phyloP scores from a whole-genome alignment of 208 protist species.

The Novymonas esmeraldas region DNA sequence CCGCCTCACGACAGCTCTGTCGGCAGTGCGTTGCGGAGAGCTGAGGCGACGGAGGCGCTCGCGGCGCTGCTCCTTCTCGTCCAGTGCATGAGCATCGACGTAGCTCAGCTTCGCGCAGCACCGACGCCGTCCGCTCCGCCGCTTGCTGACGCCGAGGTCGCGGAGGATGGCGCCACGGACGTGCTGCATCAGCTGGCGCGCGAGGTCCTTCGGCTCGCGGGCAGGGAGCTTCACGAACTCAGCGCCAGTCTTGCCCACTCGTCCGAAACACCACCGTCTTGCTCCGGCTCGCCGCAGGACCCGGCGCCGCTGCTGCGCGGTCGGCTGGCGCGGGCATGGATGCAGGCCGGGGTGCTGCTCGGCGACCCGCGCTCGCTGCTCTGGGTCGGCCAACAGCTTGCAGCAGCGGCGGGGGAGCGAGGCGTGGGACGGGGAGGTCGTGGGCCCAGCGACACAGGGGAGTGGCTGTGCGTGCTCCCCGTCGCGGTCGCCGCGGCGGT shows the following conservation, averaged over 20 bases:
- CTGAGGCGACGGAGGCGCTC: neutral
- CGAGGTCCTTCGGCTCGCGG: constrained; percentile 15
- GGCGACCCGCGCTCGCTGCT: constrained; percentile 15
- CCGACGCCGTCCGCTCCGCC: neutral
- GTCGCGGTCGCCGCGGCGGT: neutral
- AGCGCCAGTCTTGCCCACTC: too few species aligned
- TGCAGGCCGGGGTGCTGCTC: constrained; percentile 33
- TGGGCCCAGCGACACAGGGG: neutral
- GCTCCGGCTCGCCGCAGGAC: neutral
- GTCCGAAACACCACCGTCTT: too few species aligned
- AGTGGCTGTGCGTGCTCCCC: constrained; percentile 22
- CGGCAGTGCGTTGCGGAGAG: neutral
- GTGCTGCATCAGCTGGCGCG: constrained; percentile 5
- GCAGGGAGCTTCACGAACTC: constrained; percentile 5
- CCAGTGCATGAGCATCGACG: neutral
- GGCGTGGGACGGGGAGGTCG: too few species aligned
- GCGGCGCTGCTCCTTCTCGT: neutral
- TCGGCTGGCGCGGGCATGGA: constrained; percentile 15
- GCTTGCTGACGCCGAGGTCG: neutral
- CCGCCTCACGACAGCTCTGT: neutral
- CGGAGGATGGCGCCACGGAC: neutral
- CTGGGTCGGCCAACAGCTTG: constrained; percentile 14
- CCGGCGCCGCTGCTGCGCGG: neutral
- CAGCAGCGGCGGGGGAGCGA: neutral
- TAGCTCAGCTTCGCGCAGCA: neutral